These are phyloP conservation scores for Rhynchospora tenuis DNA, from an alignment of 176 grass and related monocot genomes.

Conservation along the genomic window DNA sequence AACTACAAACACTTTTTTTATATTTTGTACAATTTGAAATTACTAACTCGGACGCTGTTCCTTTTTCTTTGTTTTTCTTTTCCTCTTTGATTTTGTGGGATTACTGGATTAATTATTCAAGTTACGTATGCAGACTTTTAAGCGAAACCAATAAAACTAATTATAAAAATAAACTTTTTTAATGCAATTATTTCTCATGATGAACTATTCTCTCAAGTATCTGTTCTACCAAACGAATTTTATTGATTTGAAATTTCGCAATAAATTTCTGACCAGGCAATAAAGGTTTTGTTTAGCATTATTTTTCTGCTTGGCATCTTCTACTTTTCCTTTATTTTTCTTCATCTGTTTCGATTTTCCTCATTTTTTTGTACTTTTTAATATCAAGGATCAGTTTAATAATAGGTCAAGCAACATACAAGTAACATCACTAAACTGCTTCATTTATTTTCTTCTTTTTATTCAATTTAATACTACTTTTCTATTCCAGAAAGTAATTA, in stretches of 20 bases:
- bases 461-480: neutral
- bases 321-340: neutral
- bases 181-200: neutral
- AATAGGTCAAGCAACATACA: neutral
- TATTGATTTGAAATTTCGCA: neutral
- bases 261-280: neutral
- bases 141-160: neutral
- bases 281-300: neutral
- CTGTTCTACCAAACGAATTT: neutral
- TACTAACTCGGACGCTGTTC: neutral
- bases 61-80: neutral
- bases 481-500: neutral
- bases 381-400: neutral
- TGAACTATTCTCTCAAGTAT: neutral
- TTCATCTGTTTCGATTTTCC: neutral
- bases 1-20: neutral
- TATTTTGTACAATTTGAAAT: neutral
- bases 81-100: neutral
- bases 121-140: neutral
- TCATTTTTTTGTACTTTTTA: neutral
- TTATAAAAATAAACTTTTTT: neutral
- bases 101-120: neutral
- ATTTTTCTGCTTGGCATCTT: neutral
- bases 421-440: neutral
- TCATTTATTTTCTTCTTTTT: neutral